Conservation (phyloP, 495 filamentous ascomycete genomes). For the Annulohypoxylon nitens region DNA sequence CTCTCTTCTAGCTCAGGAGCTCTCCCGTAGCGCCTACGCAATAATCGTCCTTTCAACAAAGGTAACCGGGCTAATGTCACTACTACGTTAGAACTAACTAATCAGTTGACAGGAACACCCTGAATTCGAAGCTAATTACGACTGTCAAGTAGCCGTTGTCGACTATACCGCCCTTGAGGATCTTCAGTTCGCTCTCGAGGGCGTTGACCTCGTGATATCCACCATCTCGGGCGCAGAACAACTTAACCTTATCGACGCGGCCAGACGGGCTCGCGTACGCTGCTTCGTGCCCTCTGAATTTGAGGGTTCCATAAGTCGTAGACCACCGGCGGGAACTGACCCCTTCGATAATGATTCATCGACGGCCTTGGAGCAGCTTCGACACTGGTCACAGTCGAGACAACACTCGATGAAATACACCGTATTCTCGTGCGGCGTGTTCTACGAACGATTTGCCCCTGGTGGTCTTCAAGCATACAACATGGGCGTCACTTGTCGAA, state of each 20-base stretch:
- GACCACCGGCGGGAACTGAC: slow-evolving; percentile 62
- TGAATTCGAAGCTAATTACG: slow-evolving; percentile 60
- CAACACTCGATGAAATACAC: slow-evolving; percentile 70
- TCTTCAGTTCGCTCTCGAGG: slow-evolving; percentile 72
- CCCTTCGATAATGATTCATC: slow-evolving; percentile 64
- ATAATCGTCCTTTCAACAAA: slow-evolving; percentile 75
- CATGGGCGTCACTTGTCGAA: slow-evolving; percentile 64
- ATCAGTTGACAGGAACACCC: slow-evolving; percentile 53
- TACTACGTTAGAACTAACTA: slow-evolving; percentile 42
- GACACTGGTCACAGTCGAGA: slow-evolving; percentile 60
- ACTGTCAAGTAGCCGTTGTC: slow-evolving; percentile 72
- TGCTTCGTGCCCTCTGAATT: slow-evolving; percentile 83
- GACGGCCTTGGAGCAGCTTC: slow-evolving; percentile 67
- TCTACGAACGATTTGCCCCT: slow-evolving; percentile 79
- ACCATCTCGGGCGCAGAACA: slow-evolving; percentile 75
- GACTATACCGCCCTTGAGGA: slow-evolving; percentile 70
- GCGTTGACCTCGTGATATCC: slow-evolving; percentile 81
- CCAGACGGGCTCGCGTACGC: slow-evolving; percentile 71
- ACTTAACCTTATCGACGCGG: slow-evolving; percentile 79
- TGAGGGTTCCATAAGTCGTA: slow-evolving; percentile 68
- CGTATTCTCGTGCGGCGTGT: slow-evolving; percentile 78
- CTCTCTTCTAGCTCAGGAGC: slow-evolving; percentile 69
- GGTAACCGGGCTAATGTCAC: slow-evolving; percentile 56
- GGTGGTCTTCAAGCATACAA: slow-evolving; percentile 68
- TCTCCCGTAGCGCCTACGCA: slow-evolving; percentile 71